These are phyloP conservation scores for Acanthamoeba polyphaga DNA, from an alignment of 208 protist species.

Conservation along the genomic window DNA sequence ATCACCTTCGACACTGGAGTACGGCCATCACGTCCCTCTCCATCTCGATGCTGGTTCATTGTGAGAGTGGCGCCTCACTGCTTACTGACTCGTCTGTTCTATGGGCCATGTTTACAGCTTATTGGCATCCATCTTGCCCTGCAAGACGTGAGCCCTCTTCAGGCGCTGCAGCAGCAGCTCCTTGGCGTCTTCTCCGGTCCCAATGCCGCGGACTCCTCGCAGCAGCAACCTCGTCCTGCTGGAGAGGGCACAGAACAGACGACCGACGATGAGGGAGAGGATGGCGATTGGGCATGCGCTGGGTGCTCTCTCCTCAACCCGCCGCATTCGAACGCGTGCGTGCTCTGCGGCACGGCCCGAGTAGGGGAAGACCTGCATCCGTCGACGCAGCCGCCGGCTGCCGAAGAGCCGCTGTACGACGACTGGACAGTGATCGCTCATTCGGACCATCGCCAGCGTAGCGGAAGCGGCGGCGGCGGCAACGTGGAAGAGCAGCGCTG, in stretches of 20 bases:
- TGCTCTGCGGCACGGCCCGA: conserved; percentile 10
- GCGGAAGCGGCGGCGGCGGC: not conserved
- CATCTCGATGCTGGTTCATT: not conserved
- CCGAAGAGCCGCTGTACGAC: not conserved
- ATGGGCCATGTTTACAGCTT: not conserved
- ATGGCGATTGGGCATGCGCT: not conserved
- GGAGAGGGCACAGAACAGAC: not conserved
- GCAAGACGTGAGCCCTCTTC: conserved; percentile 10
- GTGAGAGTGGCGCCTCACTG: not conserved
- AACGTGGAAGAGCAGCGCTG: not conserved
- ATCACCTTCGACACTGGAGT: conserved; percentile 19
- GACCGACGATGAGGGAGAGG: not conserved
- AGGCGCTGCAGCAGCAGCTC: not conserved
- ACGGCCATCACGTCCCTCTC: not conserved
- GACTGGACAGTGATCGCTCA: conserved; percentile 3
- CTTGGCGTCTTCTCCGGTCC: not conserved
- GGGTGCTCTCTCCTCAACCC: not conserved
- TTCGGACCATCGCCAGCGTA: not conserved
- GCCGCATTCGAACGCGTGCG: not conserved
- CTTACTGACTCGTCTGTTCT: not conserved
- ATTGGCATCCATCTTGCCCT: not conserved
- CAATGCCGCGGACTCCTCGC: not conserved
- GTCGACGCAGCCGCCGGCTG: not conserved
- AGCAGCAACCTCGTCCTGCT: not conserved
- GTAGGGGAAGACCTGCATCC: not conserved